Percentiles rank a stretch among this genome's conserved stretches.
Evolutionary conservation across 495 filamentous ascomycete species (phyloP).

Genomic region (Penicilliopsis zonata): DNA sequence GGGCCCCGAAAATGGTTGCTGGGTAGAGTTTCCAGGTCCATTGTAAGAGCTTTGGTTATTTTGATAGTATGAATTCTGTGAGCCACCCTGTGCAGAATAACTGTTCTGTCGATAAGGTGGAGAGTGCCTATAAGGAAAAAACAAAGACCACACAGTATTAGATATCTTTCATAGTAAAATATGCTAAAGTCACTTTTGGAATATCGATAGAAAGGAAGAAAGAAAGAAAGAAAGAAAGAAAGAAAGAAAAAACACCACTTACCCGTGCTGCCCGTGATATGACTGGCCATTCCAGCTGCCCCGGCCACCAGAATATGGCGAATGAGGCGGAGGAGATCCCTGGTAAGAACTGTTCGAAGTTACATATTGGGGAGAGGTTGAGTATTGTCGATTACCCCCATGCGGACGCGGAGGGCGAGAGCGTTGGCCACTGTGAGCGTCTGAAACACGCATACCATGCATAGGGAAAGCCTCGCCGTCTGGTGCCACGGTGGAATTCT

Average conservation of each 20-base stretch:
- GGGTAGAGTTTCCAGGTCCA: slow-evolving; percentile 37
- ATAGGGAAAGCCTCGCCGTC: slow-evolving; percentile 18
- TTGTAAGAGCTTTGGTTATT: slow-evolving; percentile 42
- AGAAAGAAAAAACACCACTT: slow-evolving; percentile 10
- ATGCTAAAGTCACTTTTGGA: too few species aligned
- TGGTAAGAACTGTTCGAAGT: slow-evolving; percentile 51
- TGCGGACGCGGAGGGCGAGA: slow-evolving; percentile 20
- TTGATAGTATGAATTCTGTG: slow-evolving; percentile 42
- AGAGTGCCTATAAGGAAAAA: slow-evolving; percentile 29
- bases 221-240: not conserved
- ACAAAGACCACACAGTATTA: too few species aligned
- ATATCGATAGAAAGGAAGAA: slow-evolving; percentile 6
- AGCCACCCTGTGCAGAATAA: slow-evolving; percentile 29
- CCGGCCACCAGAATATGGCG: slow-evolving; percentile 46
- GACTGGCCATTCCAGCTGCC: slow-evolving; percentile 45
- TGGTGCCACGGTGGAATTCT: slow-evolving; percentile 9
- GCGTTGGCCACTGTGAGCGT: slow-evolving; percentile 17
- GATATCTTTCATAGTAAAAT: too few species aligned
- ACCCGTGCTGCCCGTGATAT: slow-evolving; percentile 51
- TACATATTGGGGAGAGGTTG: slow-evolving; percentile 45
- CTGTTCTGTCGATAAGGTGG: slow-evolving; percentile 39
- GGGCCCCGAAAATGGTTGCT: slow-evolving; percentile 32
- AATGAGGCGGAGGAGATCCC: slow-evolving; percentile 54
- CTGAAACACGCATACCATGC: slow-evolving; percentile 23
- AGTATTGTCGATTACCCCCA: slow-evolving; percentile 36